A percentile compares a stretch with the other conserved stretches of the same genome.
These are phyloP conservation scores for Fusarium incarnatum DNA, from an alignment of 2,329 filamentous ascomycete genomes.

Conservation along the genomic window DNA sequence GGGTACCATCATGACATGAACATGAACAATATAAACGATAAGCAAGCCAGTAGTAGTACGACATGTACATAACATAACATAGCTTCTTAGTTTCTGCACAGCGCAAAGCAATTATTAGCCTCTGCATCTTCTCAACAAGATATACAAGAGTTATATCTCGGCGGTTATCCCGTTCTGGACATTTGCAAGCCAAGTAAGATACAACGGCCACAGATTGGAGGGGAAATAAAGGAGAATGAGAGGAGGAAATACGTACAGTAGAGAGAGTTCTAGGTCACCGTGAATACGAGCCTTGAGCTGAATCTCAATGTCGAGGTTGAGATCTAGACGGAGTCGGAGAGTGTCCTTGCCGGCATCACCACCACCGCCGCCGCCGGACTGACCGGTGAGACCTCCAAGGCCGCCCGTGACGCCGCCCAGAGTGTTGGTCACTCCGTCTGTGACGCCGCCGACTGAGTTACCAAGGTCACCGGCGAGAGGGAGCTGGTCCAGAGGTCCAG, in stretches of 20 bases:
- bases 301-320: slow-evolving; percentile 87
- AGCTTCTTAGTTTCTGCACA: slow-evolving; percentile 38
- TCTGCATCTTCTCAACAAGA: slow-evolving; percentile 34
- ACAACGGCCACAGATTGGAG: slow-evolving; percentile 30
- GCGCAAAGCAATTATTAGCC: slow-evolving; percentile 42
- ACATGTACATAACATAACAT: background rate
- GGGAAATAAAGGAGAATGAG: background rate
- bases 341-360: slow-evolving; percentile 69
- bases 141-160: background rate
- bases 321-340: slow-evolving; percentile 75
- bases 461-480: slow-evolving; percentile 52
- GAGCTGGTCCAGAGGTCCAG: slow-evolving; percentile 53
- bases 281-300: slow-evolving; percentile 88
- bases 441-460: slow-evolving; percentile 55
- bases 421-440: slow-evolving; percentile 56
- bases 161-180: slow-evolving; percentile 45
- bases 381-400: slow-evolving; percentile 54
- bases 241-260: slow-evolving; percentile 65
- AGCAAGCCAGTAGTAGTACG: background rate
- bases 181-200: slow-evolving; percentile 45
- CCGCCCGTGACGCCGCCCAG: slow-evolving; percentile 56
- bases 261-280: slow-evolving; percentile 82
- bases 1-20: slow-evolving; percentile 32
- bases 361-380: slow-evolving; percentile 48
- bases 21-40: slow-evolving; percentile 2